A percentile compares a stretch with the other conserved stretches of the same genome.
These are phyloP conservation scores for Sphagnurus paluster DNA, from an alignment of 1,284 basidiomycete species.

Conservation along the genomic window DNA sequence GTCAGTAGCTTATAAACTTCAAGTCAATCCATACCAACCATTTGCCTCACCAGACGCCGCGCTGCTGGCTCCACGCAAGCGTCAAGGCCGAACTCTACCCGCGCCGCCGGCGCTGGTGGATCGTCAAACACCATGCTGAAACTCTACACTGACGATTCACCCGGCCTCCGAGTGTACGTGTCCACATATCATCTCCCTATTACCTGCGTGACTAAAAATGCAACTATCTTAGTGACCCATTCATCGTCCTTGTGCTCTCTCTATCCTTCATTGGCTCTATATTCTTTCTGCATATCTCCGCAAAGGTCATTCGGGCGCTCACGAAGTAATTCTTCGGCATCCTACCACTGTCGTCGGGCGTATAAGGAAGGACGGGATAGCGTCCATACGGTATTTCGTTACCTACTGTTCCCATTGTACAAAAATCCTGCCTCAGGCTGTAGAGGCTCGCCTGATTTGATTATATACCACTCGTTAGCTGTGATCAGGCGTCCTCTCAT, in stretches of 20 bases:
- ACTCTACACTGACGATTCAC: slow-evolving; percentile 97
- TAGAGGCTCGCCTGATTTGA: slow-evolving; percentile 22
- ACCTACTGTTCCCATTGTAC: slow-evolving; percentile 27
- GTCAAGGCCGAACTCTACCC: slow-evolving; percentile 83
- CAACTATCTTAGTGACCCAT: slow-evolving; percentile 69
- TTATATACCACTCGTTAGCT: slow-evolving; percentile 29
- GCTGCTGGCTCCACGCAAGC: slow-evolving; percentile 67
- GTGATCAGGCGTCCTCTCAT: slow-evolving; percentile 3
- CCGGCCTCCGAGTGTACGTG: slow-evolving; percentile 93
- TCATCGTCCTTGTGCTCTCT: slow-evolving; percentile 95
- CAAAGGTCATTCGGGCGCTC: slow-evolving; percentile 91
- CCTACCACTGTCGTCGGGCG: neutral
- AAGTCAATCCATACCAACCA: slow-evolving; percentile 6
- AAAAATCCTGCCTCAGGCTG: slow-evolving; percentile 29
- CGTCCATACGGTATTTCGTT: slow-evolving; percentile 29
- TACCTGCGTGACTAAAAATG: too few relatives aligned
- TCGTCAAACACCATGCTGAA: slow-evolving; percentile 98
- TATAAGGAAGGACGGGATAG: slow-evolving; percentile 17
- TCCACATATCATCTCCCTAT: neutral
- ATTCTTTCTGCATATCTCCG: slow-evolving; percentile 98
- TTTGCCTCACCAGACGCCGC: slow-evolving; percentile 61
- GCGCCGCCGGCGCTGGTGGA: slow-evolving; percentile 94
- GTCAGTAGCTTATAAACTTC: slow-evolving; percentile 42
- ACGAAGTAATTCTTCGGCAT: slow-evolving; percentile 61
- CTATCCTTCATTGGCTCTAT: slow-evolving; percentile 98